Evolutionary conservation across 805 yeast genomes (phyloP).

Genomic region (Pichia exigua): DNA sequence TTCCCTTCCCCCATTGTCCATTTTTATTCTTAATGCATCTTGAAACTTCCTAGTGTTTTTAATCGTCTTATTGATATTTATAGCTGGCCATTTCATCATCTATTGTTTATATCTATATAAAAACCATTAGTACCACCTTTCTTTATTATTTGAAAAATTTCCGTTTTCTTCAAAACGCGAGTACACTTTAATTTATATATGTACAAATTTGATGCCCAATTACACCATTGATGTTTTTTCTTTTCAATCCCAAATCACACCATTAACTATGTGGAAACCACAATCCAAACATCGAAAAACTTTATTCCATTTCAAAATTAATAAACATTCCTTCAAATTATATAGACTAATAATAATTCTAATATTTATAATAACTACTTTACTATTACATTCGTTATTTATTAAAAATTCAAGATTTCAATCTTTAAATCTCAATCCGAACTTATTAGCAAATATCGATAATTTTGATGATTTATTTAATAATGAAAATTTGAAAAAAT

Average conservation of each 20-base stretch:
- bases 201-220: too few species aligned
- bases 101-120: too few species aligned
- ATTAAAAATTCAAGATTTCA: not conserved
- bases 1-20: not conserved
- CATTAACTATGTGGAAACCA: not conserved
- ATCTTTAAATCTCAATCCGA: not conserved
- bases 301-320: not conserved
- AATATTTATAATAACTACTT: not conserved
- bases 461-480: conserved; percentile 17
- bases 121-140: too few species aligned
- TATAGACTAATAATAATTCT: not conserved
- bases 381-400: not conserved
- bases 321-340: not conserved
- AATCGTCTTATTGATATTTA: not conserved
- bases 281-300: not conserved
- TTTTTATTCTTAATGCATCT: not conserved
- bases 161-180: not conserved
- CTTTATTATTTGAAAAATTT: too few species aligned
- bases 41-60: not conserved
- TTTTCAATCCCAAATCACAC: too few species aligned
- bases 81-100: not conserved
- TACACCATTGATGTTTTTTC: too few species aligned
- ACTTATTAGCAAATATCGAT: not conserved
- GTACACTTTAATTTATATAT: too few species aligned
- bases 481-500: conserved; percentile 7